These are phyloP conservation scores for Pseudogymnoascus sp. DNA, from an alignment of 2,329 filamentous ascomycete genomes.

Conservation along the genomic window DNA sequence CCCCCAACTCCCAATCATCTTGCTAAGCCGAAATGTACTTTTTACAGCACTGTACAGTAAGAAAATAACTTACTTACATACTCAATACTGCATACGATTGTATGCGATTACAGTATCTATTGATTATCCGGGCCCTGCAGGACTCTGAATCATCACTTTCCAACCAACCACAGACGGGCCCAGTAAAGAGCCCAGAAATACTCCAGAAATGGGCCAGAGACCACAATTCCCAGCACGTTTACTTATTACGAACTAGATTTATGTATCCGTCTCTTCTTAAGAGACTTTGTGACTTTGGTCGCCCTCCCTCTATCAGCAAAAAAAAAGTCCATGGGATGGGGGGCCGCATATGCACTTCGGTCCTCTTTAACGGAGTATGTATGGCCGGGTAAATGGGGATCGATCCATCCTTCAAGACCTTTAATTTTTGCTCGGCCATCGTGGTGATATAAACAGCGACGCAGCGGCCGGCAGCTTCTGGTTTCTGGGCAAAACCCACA, in stretches of 20 bases:
- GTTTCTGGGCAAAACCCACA: neutral
- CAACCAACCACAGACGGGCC: neutral
- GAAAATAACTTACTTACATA: neutral
- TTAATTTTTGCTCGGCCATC: neutral
- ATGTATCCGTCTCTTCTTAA: neutral
- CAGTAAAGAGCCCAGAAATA: neutral
- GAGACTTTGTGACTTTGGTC: neutral
- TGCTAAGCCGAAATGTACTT: neutral
- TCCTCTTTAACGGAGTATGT: neutral
- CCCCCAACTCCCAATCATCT: neutral
- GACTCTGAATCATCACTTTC: neutral
- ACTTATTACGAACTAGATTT: neutral
- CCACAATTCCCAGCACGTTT: neutral
- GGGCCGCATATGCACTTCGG: neutral
- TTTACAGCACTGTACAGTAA: neutral
- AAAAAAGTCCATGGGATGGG: neutral
- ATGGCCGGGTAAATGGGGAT: neutral
- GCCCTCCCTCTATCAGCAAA: neutral
- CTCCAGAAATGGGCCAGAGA: neutral
- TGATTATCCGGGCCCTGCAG: neutral
- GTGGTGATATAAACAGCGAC: neutral
- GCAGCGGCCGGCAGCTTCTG: neutral
- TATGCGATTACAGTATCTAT: neutral
- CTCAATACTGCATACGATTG: neutral
- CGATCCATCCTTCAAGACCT: neutral